Evolutionary conservation across 495 filamentous ascomycete genomes (phyloP), one percentile per base, ranked within the genome.

Genomic region (Elasticomyces elasticus): DNA sequence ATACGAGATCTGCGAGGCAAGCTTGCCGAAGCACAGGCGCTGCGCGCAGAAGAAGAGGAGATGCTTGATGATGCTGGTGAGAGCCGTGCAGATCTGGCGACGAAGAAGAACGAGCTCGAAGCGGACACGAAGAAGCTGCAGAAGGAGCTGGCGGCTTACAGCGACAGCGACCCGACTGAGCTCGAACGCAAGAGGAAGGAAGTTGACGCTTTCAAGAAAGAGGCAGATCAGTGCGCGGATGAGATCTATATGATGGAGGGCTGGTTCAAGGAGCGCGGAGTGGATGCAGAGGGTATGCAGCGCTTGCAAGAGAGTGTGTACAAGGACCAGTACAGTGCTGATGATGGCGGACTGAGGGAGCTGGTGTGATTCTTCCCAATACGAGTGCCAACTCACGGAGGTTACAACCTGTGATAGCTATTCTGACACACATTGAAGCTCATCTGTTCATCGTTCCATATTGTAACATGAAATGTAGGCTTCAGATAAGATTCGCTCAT

Each of bases 331-430:
- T 83, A 61, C 41, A 63, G 82, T 63, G 74, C 78, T 54, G 74
- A 81, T 54, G 82, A 80, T 17, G 77, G 79, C 42, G 78, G 80
- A 9, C 67, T 85, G 61, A 69, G 68, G 44, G 82, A 84, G 55
- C 60, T 78, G 23, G 6, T 12, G 13, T 55, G 55, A 58, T 4
- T 20, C 23, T 33, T 40, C 12, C 13, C 4, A 22, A 31, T n/a
- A 30, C 42, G 42, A n/a, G n/a, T n/a, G n/a, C n/a, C n/a, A n/a
- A n/a, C n/a, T n/a, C n/a, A n/a, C n/a, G n/a, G n/a, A n/a, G n/a
- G n/a, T n/a, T n/a, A n/a, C n/a, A n/a, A n/a, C n/a, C n/a, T n/a
- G n/a, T n/a, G n/a, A n/a, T n/a, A n/a, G n/a, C n/a, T n/a, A n/a
- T n/a, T n/a, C n/a, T n/a, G n/a, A n/a, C n/a, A n/a, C n/a, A n/a